A percentile compares a stretch with the other conserved stretches of the same genome.
phyloP scores from a whole-genome alignment of 306 rosid species.

The Quillaja saponaria region DNA sequence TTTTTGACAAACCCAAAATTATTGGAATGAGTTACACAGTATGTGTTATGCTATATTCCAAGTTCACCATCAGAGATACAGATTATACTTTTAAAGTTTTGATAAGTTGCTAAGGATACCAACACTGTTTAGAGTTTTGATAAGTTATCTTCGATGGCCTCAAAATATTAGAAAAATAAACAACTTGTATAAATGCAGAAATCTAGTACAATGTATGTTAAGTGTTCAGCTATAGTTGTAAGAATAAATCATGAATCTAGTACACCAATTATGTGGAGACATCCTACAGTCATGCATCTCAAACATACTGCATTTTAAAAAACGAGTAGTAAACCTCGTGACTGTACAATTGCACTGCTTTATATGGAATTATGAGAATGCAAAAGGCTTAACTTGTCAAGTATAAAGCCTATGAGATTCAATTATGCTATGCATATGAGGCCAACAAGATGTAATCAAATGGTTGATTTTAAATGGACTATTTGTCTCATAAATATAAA shows the following conservation, averaged over 20 bases:
- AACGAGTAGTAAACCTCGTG: neutral
- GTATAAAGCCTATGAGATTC: neutral
- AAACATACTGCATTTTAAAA: neutral
- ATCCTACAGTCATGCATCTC: neutral
- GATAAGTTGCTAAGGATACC: too few relatives aligned
- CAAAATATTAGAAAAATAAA: neutral
- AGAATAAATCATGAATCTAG: neutral
- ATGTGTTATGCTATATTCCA: too few relatives aligned
- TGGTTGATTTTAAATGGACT: neutral
- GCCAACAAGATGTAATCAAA: neutral
- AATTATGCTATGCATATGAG: neutral
- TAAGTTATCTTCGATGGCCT: neutral
- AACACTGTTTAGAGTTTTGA: too few relatives aligned
- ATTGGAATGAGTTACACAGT: too few relatives aligned
- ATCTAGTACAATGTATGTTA: too few relatives aligned
- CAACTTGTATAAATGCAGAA: too few relatives aligned
- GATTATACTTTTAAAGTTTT: too few relatives aligned
- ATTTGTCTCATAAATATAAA: constrained; percentile 11
- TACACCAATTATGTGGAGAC: neutral
- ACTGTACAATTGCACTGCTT: constrained; percentile 3
- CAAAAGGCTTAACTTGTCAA: neutral
- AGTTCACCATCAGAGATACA: too few relatives aligned
- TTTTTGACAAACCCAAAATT: too few relatives aligned
- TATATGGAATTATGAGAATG: neutral
- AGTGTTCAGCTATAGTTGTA: too few relatives aligned